These are phyloP conservation scores for Calonectria hawksworthii DNA, from an alignment of 2,329 filamentous ascomycete species.

Conservation along the genomic window DNA sequence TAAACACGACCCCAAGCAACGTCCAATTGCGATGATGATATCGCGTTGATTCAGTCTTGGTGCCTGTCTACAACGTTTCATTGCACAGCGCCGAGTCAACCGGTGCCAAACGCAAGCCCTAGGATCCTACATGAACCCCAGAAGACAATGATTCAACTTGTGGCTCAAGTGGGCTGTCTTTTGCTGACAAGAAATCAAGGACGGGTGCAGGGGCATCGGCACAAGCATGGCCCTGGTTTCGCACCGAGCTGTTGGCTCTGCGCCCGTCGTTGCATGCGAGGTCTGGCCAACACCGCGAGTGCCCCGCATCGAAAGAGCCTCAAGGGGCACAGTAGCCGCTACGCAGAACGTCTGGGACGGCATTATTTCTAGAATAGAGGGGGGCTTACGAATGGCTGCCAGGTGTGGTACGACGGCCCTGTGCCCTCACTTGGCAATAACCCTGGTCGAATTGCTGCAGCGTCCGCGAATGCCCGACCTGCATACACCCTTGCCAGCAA, in stretches of 20 bases:
- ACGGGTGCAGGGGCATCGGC: not conserved
- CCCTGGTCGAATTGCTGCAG: not conserved
- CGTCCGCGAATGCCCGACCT: conserved; percentile 13
- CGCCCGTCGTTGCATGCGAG: too few species aligned
- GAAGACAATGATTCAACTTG: not conserved
- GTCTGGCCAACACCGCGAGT: not conserved
- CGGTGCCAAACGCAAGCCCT: not conserved
- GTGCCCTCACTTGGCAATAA: not conserved
- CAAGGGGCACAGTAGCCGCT: not conserved
- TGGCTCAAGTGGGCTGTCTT: not conserved
- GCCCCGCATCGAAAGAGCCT: not conserved
- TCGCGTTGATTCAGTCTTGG: not conserved
- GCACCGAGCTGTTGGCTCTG: not conserved
- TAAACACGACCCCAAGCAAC: not conserved
- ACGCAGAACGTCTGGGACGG: not conserved
- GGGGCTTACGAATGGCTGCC: too few species aligned
- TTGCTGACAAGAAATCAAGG: not conserved
- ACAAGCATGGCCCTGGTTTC: not conserved
- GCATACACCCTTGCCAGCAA: conserved; percentile 9
- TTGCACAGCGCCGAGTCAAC: not conserved
- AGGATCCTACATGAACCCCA: not conserved
- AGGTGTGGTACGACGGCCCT: not conserved
- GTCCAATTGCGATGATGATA: not conserved
- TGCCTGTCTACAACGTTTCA: not conserved
- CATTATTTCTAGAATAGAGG: not conserved